These are phyloP conservation scores for Lipomyces spencermartinsiae DNA, from an alignment of 805 yeast species.

Conservation along the genomic window DNA sequence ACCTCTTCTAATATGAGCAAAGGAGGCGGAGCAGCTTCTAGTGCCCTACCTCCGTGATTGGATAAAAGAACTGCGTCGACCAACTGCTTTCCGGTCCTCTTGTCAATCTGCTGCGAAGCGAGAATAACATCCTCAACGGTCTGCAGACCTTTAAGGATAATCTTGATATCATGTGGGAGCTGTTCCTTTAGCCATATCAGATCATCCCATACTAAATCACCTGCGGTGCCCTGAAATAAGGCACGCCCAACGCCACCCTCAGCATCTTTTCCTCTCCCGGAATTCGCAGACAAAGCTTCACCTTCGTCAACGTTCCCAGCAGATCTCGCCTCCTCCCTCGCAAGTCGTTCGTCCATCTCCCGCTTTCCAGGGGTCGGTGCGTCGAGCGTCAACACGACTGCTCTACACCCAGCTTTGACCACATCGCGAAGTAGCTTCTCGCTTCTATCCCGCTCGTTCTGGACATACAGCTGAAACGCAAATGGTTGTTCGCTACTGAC, in stretches of 20 bases:
- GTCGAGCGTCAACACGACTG: slow-evolving; percentile 58
- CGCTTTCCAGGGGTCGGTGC: slow-evolving; percentile 59
- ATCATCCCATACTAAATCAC: slow-evolving; percentile 38
- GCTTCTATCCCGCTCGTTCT: slow-evolving; percentile 48
- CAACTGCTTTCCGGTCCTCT: slow-evolving; percentile 31
- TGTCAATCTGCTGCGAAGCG: slow-evolving; percentile 29
- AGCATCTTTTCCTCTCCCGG: slow-evolving; percentile 43
- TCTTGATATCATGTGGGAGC: slow-evolving; percentile 38
- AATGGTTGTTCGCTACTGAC: slow-evolving; percentile 49
- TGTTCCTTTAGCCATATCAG: slow-evolving; percentile 33
- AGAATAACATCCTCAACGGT: slow-evolving; percentile 39
- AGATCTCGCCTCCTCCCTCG: slow-evolving; percentile 35
- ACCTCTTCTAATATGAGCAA: slow-evolving; percentile 66
- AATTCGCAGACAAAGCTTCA: slow-evolving; percentile 31
- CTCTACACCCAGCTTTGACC: slow-evolving; percentile 52
- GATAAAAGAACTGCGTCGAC: slow-evolving; percentile 63
- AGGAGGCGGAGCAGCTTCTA: slow-evolving; percentile 67
- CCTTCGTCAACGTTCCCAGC: slow-evolving; percentile 29
- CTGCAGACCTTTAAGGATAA: slow-evolving; percentile 40
- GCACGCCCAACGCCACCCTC: slow-evolving; percentile 47
- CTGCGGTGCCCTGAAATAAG: slow-evolving; percentile 43
- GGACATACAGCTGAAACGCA: slow-evolving; percentile 59
- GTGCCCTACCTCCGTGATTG: slow-evolving; percentile 75
- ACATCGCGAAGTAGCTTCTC: slow-evolving; percentile 49
- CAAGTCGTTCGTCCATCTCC: slow-evolving; percentile 55